These are phyloP conservation scores for Penicillium sp. DNA, from an alignment of 2,329 filamentous ascomycete genomes.

Conservation along the genomic window DNA sequence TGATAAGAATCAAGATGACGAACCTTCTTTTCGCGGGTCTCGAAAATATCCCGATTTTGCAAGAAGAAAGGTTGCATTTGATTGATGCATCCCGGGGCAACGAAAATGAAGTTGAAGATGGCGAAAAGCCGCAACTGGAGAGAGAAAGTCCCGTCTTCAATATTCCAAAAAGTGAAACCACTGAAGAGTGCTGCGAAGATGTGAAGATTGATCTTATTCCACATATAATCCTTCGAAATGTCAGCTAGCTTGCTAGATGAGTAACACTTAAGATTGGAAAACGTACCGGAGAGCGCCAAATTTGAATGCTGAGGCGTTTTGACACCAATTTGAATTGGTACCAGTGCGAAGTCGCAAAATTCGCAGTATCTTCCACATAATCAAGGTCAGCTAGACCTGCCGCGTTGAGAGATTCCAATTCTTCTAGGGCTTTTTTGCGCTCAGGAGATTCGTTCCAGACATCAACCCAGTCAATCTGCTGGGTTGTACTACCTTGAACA, in stretches of 20 bases:
- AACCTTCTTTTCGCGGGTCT: slow-evolving; percentile 59
- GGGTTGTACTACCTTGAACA: slow-evolving; percentile 28
- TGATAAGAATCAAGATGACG: neutral
- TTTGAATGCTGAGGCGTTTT: slow-evolving; percentile 32
- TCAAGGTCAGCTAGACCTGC: slow-evolving; percentile 17
- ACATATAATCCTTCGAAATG: slow-evolving; percentile 40
- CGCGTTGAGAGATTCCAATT: slow-evolving; percentile 30
- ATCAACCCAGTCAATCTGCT: slow-evolving; percentile 34
- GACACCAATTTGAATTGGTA: slow-evolving; percentile 42
- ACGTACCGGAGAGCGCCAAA: slow-evolving; percentile 36
- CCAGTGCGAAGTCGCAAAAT: slow-evolving; percentile 42
- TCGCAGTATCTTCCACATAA: slow-evolving; percentile 34
- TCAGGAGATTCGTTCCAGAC: slow-evolving; percentile 34
- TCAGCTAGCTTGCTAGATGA: neutral
- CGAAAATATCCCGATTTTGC: slow-evolving; percentile 58
- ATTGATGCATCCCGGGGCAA: slow-evolving; percentile 59
- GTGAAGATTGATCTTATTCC: slow-evolving; percentile 55
- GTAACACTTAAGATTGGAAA: fast-evolving
- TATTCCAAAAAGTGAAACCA: slow-evolving; percentile 63
- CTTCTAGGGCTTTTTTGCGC: slow-evolving; percentile 23
- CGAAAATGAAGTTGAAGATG: slow-evolving; percentile 65
- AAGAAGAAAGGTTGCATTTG: slow-evolving; percentile 63
- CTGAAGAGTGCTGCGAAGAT: slow-evolving; percentile 59
- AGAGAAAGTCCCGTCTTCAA: slow-evolving; percentile 53
- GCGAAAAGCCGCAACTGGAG: slow-evolving; percentile 60